Base-by-base conservation (phyloP, 2,329 filamentous ascomycete genomes). In the Balansia obtecta region DNA sequence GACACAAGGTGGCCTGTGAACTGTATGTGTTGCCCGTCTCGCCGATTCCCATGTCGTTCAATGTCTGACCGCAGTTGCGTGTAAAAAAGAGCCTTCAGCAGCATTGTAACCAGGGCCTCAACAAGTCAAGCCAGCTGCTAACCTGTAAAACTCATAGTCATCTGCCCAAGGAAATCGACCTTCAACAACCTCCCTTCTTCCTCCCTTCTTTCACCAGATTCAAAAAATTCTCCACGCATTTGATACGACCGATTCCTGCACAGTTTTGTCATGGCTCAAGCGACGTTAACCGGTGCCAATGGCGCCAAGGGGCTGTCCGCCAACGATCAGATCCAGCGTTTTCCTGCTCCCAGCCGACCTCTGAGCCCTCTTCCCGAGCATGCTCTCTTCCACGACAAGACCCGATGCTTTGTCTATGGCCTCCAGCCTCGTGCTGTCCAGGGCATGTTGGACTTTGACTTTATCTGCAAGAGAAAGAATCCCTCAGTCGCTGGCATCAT, bases 351-450 rank as follows among this genome's bases (percentile, higher is more conserved):
- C 61, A 95, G 88, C 76, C 83, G 93, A 65, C 88, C 89, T 57
- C 72, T 94, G 74, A 95, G 86, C 78, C 93, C 93, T 61, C 83
- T 85, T 56, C 84, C 88, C 59, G 78, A 82, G 65, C 88, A 96
- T 72, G 86, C 87, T 55, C 88, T 98, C 66, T 98, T 97, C 84
- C 93, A 93, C 80, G 83, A 90, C 74, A 98, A 97, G 87, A 97
- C 93, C 69, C 81, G 93, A 91, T 97, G 93, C 79, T 95, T 98
- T 70, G 93, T 98, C 72, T 98, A 98, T 75, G 93, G 93, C 71
- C 88, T 98, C 67, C 93, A 98, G 77, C 91, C 93, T 66, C 84
- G 90, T 71, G 86, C 87, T 61, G 86, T 90, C 59, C 86, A 90
- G 75, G 86, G 86, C 69, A 90, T 90, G 85, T 86, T 98, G 69